Evolutionary conservation across 2,329 filamentous ascomycete species (phyloP).

Genomic region (Trichoderma sp.): DNA sequence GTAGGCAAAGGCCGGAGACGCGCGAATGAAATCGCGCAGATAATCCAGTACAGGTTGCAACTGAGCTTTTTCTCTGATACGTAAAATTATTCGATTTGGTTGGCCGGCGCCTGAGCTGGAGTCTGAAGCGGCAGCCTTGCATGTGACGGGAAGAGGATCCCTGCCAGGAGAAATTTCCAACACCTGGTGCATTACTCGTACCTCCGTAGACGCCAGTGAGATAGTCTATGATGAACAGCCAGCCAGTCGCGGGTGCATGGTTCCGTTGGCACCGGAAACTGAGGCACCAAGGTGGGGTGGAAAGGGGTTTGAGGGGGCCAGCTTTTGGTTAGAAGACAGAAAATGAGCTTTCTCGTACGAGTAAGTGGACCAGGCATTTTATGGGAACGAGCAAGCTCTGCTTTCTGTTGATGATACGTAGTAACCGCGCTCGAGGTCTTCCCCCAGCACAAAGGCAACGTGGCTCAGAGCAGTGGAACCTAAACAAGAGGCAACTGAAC

Average conservation of each 20-base stretch:
- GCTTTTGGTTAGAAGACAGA: neutral
- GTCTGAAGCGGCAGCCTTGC: conserved; percentile 13
- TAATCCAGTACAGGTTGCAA: neutral
- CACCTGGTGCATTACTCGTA: conserved; percentile 17
- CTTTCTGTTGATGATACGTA: neutral
- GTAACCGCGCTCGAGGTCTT: neutral
- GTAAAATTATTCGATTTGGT: conserved; percentile 13
- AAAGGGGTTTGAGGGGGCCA: conserved; percentile 15
- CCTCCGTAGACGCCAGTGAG: neutral
- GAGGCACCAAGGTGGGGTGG: conserved; percentile 15
- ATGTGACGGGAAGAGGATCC: conserved; percentile 15
- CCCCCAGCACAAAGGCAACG: neutral
- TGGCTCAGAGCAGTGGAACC: neutral
- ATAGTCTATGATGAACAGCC: neutral
- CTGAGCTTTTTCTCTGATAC: neutral
- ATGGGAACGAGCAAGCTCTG: neutral
- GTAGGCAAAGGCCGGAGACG: neutral
- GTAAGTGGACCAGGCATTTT: neutral
- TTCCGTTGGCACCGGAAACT: conserved; percentile 15
- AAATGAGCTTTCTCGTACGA: conserved; percentile 3
- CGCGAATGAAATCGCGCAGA: neutral
- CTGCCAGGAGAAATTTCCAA: conserved; percentile 15
- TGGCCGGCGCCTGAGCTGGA: neutral
- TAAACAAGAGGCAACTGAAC: neutral
- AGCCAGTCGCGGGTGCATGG: neutral